phyloP scores from a whole-genome alignment of 225 moss, liverwort and hornwort genomes.

The Marchantia polymorpha region DNA sequence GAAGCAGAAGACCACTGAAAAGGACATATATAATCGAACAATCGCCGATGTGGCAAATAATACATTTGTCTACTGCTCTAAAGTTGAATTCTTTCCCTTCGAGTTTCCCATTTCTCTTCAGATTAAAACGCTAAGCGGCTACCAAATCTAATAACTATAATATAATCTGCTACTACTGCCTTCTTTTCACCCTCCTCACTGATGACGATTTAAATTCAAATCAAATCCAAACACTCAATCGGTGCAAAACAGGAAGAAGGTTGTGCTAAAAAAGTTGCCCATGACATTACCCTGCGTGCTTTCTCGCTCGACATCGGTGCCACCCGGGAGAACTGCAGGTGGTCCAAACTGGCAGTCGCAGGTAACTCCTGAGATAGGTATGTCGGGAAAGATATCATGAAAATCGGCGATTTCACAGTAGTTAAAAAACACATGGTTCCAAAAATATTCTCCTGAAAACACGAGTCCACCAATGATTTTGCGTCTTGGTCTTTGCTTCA shows the following conservation, averaged over 20 bases:
- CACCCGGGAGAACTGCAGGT: slow-evolving; percentile 25
- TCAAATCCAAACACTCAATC: neutral
- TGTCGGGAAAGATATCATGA: slow-evolving; percentile 14
- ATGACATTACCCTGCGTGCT: slow-evolving; percentile 12
- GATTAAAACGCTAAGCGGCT: neutral
- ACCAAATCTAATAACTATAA: too few relatives aligned
- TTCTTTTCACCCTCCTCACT: neutral
- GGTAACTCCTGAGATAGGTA: slow-evolving; percentile 25
- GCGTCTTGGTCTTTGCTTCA: neutral
- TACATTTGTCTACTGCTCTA: neutral
- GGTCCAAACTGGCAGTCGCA: slow-evolving; percentile 30
- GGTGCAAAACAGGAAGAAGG: slow-evolving; percentile 26
- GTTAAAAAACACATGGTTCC: slow-evolving; percentile 18
- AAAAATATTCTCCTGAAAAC: slow-evolving; percentile 29
- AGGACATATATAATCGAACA: neutral
- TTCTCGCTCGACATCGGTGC: slow-evolving; percentile 13
- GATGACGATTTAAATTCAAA: neutral
- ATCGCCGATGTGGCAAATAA: neutral
- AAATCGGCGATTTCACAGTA: slow-evolving; percentile 1
- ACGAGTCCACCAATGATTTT: slow-evolving; percentile 25
- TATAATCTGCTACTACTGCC: neutral
- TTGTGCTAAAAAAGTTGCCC: slow-evolving; percentile 30
- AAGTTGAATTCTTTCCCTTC: neutral
- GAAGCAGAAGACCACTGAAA: neutral
- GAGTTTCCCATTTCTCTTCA: neutral